Conservation (phyloP, 192 early-diverging fungal species). For the Backusella parvicylindrica region DNA sequence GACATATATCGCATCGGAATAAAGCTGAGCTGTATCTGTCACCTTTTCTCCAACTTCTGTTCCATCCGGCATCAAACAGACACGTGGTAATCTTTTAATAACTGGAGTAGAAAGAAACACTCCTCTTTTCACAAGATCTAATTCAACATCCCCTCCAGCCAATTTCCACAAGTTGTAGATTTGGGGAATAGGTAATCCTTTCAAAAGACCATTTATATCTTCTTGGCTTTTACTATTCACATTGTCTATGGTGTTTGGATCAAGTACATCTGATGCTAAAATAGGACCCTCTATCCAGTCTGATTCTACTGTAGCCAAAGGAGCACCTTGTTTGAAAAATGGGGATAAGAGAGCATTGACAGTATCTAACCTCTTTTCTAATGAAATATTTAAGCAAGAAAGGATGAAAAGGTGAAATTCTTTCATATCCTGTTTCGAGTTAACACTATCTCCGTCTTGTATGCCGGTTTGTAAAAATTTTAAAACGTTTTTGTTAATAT, state of each 20-base stretch:
- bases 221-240: conserved; percentile 2
- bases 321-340: conserved; percentile 16
- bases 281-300: conserved; percentile 31
- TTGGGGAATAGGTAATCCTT: conserved; percentile 44
- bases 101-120: conserved; percentile 47
- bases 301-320: conserved; percentile 5
- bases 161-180: conserved; percentile 65
- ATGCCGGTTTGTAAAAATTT: conserved; percentile 34
- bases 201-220: conserved; percentile 7
- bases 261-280: conserved; percentile 38
- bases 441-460: neutral
- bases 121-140: conserved; percentile 47
- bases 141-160: conserved; percentile 61
- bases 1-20: conserved; percentile 42
- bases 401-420: conserved; percentile 26
- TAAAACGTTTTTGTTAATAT: conserved; percentile 43
- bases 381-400: conserved; percentile 25
- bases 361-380: conserved; percentile 13
- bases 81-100: conserved; percentile 50
- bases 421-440: conserved; percentile 5
- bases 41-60: conserved; percentile 32
- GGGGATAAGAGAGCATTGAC: conserved; percentile 32
- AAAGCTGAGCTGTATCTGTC: conserved; percentile 45
- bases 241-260: conserved; percentile 34
- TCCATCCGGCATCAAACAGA: conserved; percentile 37